phyloP scores from a whole-genome alignment of 192 early-diverging fungal genomes.

The Coemansia sp. region DNA sequence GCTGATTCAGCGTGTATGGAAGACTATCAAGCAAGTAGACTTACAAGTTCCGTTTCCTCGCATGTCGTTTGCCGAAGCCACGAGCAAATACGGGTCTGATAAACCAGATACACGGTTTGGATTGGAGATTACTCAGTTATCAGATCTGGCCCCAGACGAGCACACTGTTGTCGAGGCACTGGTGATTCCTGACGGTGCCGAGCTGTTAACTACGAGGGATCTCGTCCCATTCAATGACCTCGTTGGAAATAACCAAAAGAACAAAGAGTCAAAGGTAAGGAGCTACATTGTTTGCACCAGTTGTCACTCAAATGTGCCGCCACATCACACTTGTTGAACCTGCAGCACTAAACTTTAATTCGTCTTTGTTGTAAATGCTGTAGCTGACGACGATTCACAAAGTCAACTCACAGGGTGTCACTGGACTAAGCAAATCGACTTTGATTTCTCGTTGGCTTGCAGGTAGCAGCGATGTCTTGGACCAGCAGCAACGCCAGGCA shows the following conservation, averaged over 20 bases:
- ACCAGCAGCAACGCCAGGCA: not conserved
- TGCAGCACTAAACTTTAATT: not conserved
- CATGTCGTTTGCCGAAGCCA: constrained; percentile 83
- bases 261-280: constrained; percentile 43
- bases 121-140: constrained; percentile 56
- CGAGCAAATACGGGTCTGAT: constrained; percentile 82
- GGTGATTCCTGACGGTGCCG: constrained; percentile 32
- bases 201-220: constrained; percentile 25
- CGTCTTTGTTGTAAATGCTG: not conserved
- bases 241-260: constrained; percentile 32
- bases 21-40: constrained; percentile 54
- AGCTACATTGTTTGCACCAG: not conserved
- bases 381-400: constrained; percentile 49
- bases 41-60: constrained; percentile 62
- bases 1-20: constrained; percentile 68
- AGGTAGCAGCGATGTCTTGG: not conserved
- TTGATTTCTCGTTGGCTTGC: constrained; percentile 36
- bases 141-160: constrained; percentile 14
- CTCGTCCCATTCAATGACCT: constrained; percentile 25
- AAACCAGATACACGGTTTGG: constrained; percentile 88
- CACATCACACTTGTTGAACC: not conserved
- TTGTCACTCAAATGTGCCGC: not conserved
- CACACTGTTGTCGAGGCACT: constrained; percentile 33
- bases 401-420: constrained; percentile 14
- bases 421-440: constrained; percentile 31